A percentile compares a stretch with the other conserved stretches of the same genome.
These are phyloP conservation scores for Bertia moriformis DNA, from an alignment of 2,329 filamentous ascomycete genomes.

Conservation along the genomic window DNA sequence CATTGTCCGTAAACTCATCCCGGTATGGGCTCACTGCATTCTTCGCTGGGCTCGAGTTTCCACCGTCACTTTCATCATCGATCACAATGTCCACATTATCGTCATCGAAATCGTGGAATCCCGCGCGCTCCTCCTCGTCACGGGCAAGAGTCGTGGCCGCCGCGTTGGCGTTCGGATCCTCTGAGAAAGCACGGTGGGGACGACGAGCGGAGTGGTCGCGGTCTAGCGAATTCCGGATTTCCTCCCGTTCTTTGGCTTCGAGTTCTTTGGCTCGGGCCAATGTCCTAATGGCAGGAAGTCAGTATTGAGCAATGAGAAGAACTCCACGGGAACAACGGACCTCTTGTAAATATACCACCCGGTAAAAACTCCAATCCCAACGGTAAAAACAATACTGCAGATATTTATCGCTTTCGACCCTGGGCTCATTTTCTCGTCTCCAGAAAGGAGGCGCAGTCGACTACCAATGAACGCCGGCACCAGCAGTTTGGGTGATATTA, in stretches of 20 bases:
- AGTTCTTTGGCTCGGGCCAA: constrained; percentile 1
- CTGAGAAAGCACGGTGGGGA: neutral
- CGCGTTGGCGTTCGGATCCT: neutral
- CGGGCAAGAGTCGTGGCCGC: neutral
- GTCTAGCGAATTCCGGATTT: neutral
- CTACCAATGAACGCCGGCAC: constrained; percentile 48
- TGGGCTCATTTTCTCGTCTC: constrained; percentile 45
- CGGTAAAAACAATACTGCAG: constrained; percentile 38
- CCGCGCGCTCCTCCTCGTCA: neutral
- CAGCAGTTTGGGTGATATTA: constrained; percentile 44
- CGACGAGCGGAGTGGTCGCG: neutral
- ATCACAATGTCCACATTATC: neutral
- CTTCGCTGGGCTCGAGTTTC: neutral
- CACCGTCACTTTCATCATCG: neutral
- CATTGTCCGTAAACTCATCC: constrained; percentile 1
- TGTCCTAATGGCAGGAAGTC: neutral
- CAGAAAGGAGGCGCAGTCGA: constrained; percentile 40
- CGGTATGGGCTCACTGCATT: neutral
- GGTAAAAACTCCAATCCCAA: constrained; percentile 38
- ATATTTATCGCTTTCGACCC: constrained; percentile 43
- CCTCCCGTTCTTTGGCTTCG: neutral
- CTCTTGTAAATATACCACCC: constrained; percentile 46
- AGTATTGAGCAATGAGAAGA: too few relatives aligned
- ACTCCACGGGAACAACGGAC: neutral
- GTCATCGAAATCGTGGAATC: neutral